Percentiles rank a stretch among this genome's conserved stretches.
Evolutionary conservation across 2,329 filamentous ascomycete species (phyloP).

Genomic region (Coniochaeta pulveracea): DNA sequence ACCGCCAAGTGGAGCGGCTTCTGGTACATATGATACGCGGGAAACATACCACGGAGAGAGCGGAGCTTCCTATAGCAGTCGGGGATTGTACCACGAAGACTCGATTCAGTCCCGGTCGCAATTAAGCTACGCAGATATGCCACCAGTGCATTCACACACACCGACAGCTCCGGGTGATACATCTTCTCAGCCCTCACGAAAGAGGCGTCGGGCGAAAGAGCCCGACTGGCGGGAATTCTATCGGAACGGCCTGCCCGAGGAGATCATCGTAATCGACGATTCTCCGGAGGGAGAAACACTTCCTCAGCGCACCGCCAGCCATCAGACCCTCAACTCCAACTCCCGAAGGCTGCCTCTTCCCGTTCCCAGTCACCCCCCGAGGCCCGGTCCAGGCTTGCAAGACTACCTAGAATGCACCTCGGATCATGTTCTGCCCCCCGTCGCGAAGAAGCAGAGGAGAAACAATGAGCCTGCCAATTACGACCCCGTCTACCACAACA

Average conservation of each 20-base stretch:
- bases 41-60: too few relatives aligned
- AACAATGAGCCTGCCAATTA: slow-evolving; percentile 45
- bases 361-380: too few relatives aligned
- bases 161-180: too few relatives aligned
- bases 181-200: slow-evolving; percentile 27
- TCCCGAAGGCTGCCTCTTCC: slow-evolving; percentile 23
- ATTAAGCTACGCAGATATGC: slow-evolving; percentile 24
- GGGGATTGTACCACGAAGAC: too few relatives aligned
- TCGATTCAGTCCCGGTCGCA: slow-evolving; percentile 1
- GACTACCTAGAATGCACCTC: slow-evolving; percentile 16
- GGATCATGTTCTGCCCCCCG: slow-evolving; percentile 29
- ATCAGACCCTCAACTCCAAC: slow-evolving; percentile 17
- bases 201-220: slow-evolving; percentile 47
- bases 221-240: slow-evolving; percentile 76
- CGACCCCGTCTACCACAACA: slow-evolving; percentile 62
- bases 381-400: slow-evolving; percentile 11
- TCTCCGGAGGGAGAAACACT: slow-evolving; percentile 37
- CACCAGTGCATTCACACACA: slow-evolving; percentile 16
- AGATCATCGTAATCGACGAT: slow-evolving; percentile 78
- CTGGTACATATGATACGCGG: too few relatives aligned
- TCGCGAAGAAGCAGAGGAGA: slow-evolving; percentile 66
- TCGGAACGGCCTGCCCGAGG: slow-evolving; percentile 71
- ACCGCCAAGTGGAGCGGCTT: too few relatives aligned
- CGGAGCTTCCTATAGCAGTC: too few relatives aligned
- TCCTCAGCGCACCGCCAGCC: slow-evolving; percentile 17